Evolutionary conservation across 2,329 filamentous ascomycete species (phyloP).

Genomic region (Seiridium unicorne): DNA sequence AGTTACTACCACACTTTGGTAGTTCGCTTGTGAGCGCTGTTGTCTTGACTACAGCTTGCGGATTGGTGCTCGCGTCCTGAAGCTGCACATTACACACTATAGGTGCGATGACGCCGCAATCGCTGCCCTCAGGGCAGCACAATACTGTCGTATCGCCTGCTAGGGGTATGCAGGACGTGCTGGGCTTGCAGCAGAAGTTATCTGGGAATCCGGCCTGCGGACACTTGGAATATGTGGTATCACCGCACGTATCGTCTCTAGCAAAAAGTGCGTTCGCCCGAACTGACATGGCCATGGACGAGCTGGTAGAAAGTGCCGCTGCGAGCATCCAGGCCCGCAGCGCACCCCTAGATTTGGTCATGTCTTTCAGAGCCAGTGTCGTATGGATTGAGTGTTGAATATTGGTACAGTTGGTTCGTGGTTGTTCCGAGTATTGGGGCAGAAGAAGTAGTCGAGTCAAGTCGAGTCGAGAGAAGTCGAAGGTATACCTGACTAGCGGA

Average conservation of each 20-base stretch:
- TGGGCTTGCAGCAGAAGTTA: conserved; percentile 64
- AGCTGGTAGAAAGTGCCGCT: conserved; percentile 31
- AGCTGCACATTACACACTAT: conserved; percentile 63
- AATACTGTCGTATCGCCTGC: conserved; percentile 65
- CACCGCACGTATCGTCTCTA: conserved; percentile 49
- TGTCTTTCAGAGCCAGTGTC: conserved; percentile 9
- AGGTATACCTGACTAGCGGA: neutral
- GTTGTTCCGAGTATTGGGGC: neutral
- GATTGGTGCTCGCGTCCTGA: conserved; percentile 58
- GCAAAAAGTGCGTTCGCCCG: conserved; percentile 35
- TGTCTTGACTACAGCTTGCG: conserved; percentile 64
- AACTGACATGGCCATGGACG: conserved; percentile 35
- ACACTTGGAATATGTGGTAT: conserved; percentile 48
- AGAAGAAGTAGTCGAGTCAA: neutral
- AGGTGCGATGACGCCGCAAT: conserved; percentile 60
- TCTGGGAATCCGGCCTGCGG: conserved; percentile 50
- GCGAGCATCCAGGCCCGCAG: conserved; percentile 35
- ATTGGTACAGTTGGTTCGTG: neutral
- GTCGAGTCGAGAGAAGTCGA: neutral
- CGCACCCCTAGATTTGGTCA: conserved; percentile 28
- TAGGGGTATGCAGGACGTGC: conserved; percentile 56
- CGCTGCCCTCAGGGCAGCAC: conserved; percentile 62
- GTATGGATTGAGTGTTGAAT: neutral
- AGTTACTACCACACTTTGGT: conserved; percentile 57
- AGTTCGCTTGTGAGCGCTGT: conserved; percentile 57